Percentiles rank a stretch among this genome's conserved stretches.
These are phyloP conservation scores for Arthrobotrys conoides DNA, from an alignment of 2,329 filamentous ascomycete species.

Conservation along the genomic window DNA sequence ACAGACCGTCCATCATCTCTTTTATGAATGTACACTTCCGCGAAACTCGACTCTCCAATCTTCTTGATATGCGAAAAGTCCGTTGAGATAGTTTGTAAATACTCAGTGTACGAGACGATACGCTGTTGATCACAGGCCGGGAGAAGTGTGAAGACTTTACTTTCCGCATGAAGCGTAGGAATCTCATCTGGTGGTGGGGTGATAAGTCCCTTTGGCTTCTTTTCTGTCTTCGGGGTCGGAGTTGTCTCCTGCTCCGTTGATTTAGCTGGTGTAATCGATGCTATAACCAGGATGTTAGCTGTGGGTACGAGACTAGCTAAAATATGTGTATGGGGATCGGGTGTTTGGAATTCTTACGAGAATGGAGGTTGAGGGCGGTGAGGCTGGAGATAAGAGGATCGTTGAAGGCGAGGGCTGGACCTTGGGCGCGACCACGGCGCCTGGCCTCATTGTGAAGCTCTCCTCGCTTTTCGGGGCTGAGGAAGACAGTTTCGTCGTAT, in stretches of 20 bases:
- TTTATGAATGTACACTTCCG: conserved; percentile 51
- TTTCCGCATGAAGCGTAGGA: conserved; percentile 25
- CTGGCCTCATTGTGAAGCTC: conserved; percentile 43
- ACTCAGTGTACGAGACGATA: conserved; percentile 37
- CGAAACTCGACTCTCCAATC: conserved; percentile 55
- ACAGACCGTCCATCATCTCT: conserved; percentile 37
- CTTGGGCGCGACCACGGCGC: conserved; percentile 26
- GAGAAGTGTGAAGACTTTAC: conserved; percentile 48
- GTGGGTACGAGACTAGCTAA: too few species aligned
- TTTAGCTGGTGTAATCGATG: neutral
- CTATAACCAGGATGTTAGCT: neutral
- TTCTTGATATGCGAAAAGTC: conserved; percentile 54
- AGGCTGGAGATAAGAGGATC: conserved; percentile 1
- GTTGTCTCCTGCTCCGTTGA: neutral
- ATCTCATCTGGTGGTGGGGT: neutral
- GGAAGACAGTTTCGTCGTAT: conserved; percentile 28
- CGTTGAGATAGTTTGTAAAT: conserved; percentile 38
- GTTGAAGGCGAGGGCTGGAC: conserved; percentile 10
- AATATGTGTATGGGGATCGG: neutral
- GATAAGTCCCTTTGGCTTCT: neutral
- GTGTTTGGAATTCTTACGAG: conserved; percentile 23
- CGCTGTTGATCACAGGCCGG: conserved; percentile 22
- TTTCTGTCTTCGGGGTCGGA: neutral
- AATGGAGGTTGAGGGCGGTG: neutral
- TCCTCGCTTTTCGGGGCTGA: conserved; percentile 50